Conservation (phyloP, 805 yeast genomes). For the Monosporozyma siamensis region DNA sequence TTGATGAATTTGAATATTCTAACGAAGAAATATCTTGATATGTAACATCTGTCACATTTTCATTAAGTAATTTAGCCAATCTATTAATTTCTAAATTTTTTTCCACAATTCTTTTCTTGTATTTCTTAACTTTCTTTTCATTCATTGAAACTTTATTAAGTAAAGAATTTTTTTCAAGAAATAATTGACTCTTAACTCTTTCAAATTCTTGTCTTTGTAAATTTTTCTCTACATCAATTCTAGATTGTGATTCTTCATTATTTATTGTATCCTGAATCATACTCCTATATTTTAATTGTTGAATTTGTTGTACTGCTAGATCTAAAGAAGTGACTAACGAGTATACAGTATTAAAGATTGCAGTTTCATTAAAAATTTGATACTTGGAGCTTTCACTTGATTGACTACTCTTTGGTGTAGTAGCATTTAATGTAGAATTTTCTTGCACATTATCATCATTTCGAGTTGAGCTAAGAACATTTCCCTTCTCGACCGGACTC, state of each 20-base stretch:
- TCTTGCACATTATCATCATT: no score
- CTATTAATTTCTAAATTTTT: constrained; percentile 38
- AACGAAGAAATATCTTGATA: constrained; percentile 7
- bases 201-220: constrained; percentile 28
- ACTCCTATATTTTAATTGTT: constrained; percentile 31
- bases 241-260: constrained; percentile 15
- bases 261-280: constrained; percentile 32
- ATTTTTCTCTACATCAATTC: constrained; percentile 24
- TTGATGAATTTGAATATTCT: constrained; percentile 7
- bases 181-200: constrained; percentile 27
- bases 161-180: constrained; percentile 29
- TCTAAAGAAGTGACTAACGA: constrained; percentile 17
- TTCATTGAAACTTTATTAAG: constrained; percentile 33
- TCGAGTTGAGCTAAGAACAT: neutral
- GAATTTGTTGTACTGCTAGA: constrained; percentile 24
- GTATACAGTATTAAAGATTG: constrained; percentile 7
- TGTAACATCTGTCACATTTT: constrained; percentile 9
- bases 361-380: neutral
- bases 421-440: neutral
- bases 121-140: constrained; percentile 37
- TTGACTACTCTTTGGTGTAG: neutral
- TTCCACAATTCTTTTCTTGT: constrained; percentile 34
- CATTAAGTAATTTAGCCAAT: constrained; percentile 30
- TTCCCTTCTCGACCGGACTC: constrained; percentile 9
- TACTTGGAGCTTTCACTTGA: neutral